Evolutionary conservation across 2,329 filamentous ascomycete species (phyloP).

Genomic region (Chaetomium olivaceum): DNA sequence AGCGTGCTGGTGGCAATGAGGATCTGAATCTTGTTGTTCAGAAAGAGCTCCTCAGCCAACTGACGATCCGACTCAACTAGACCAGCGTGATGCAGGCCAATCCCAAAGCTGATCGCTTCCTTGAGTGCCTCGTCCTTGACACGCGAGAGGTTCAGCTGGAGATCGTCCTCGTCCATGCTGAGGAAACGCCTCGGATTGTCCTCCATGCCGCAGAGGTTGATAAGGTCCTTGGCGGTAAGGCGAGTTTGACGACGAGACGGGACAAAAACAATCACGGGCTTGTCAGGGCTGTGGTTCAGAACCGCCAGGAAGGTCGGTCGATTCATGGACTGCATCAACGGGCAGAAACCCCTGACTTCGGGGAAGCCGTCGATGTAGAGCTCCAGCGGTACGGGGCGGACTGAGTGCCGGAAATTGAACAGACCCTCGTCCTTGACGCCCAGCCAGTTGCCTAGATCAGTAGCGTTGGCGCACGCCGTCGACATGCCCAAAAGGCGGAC

Average conservation of each 20-base stretch:
- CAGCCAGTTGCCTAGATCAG: slow-evolving; percentile 92
- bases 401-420: slow-evolving; percentile 97
- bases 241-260: slow-evolving; percentile 93
- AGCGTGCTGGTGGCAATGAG: slow-evolving; percentile 93
- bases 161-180: slow-evolving; percentile 89
- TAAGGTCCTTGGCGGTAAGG: slow-evolving; percentile 90
- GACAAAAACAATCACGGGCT: slow-evolving; percentile 98
- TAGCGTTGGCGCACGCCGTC: slow-evolving; percentile 94
- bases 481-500: slow-evolving; percentile 98
- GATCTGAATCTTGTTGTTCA: slow-evolving; percentile 98
- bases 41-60: slow-evolving; percentile 88
- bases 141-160: slow-evolving; percentile 80
- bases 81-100: slow-evolving; percentile 95
- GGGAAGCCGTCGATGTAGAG: slow-evolving; percentile 98
- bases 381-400: slow-evolving; percentile 91
- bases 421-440: slow-evolving; percentile 85
- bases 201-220: slow-evolving; percentile 98
- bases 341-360: slow-evolving; percentile 91
- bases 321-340: slow-evolving; percentile 99
- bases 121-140: slow-evolving; percentile 92
- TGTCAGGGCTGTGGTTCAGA: slow-evolving; percentile 92
- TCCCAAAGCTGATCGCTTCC: slow-evolving; percentile 95
- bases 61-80: slow-evolving; percentile 92
- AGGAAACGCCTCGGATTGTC: slow-evolving; percentile 94
- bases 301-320: slow-evolving; percentile 94